Conservation (phyloP, 768 basidiomycete species). For the Phaffia tasmanica region DNA sequence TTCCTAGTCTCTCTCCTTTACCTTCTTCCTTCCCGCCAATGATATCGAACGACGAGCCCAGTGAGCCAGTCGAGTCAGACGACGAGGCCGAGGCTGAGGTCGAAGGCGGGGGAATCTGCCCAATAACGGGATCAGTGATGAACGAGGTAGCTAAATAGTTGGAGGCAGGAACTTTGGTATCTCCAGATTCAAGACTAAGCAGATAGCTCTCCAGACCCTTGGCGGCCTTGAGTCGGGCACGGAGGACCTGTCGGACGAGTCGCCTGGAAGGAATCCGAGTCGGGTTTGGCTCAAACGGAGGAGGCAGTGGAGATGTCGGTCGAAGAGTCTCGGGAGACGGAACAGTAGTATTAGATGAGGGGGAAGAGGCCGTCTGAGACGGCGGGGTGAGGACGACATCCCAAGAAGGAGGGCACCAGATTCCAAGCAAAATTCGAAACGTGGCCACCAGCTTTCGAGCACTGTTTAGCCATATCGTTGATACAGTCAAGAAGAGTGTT, state of each 20-base stretch:
- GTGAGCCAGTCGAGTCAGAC: neutral
- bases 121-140: neutral
- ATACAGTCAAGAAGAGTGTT: slow-evolving; percentile 24
- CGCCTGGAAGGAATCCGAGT: slow-evolving; percentile 60
- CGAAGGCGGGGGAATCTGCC: too few species aligned
- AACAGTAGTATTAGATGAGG: slow-evolving; percentile 26
- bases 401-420: slow-evolving; percentile 78
- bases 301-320: slow-evolving; percentile 23
- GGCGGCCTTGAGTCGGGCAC: slow-evolving; percentile 71
- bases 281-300: slow-evolving; percentile 35
- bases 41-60: neutral
- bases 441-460: slow-evolving; percentile 77
- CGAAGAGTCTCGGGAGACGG: slow-evolving; percentile 29
- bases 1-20: slow-evolving; percentile 49
- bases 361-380: slow-evolving; percentile 38
- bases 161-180: slow-evolving; percentile 1
- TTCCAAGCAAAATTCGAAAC: slow-evolving; percentile 93
- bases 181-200: slow-evolving; percentile 10
- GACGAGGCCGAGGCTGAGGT: too few species aligned
- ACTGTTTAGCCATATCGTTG: slow-evolving; percentile 40
- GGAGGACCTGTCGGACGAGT: slow-evolving; percentile 77
- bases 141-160: neutral
- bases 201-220: slow-evolving; percentile 64
- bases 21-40: slow-evolving; percentile 37
- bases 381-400: slow-evolving; percentile 68